These are phyloP conservation scores for Penicillium sp. DNA, from an alignment of 2,329 filamentous ascomycete species.

Conservation along the genomic window DNA sequence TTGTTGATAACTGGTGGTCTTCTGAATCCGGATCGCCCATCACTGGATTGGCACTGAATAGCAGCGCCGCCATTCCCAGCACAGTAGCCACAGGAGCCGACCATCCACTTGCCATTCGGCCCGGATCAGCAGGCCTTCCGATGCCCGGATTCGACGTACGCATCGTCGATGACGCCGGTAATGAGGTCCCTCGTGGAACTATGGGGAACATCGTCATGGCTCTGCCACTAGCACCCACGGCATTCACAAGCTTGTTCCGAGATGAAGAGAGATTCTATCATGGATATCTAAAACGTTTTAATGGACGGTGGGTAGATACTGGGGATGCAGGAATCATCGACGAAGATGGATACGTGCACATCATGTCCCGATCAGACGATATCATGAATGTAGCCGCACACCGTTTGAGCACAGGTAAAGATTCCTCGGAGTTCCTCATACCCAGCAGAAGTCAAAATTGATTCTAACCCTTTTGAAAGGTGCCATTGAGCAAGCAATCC, in stretches of 20 bases:
- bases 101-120: slow-evolving; percentile 65
- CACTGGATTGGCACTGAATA: slow-evolving; percentile 64
- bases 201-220: slow-evolving; percentile 93
- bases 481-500: slow-evolving; percentile 86
- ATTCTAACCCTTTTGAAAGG: slow-evolving; percentile 50
- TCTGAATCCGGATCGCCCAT: slow-evolving; percentile 71
- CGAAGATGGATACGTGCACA: slow-evolving; percentile 64
- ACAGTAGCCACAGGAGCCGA: slow-evolving; percentile 22
- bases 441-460: background rate
- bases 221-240: slow-evolving; percentile 80
- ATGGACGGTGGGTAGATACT: slow-evolving; percentile 83
- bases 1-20: slow-evolving; percentile 75
- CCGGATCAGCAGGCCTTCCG: slow-evolving; percentile 84
- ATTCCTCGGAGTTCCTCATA: background rate
- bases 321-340: slow-evolving; percentile 90
- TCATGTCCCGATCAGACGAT: slow-evolving; percentile 72
- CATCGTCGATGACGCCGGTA: slow-evolving; percentile 77
- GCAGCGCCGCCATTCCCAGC: slow-evolving; percentile 57
- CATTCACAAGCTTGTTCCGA: slow-evolving; percentile 80
- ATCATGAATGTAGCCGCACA: slow-evolving; percentile 96
- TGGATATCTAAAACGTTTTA: slow-evolving; percentile 80
- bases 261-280: slow-evolving; percentile 85
- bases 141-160: slow-evolving; percentile 91
- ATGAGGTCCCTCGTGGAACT: slow-evolving; percentile 66
- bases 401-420: slow-evolving; percentile 78